Evolutionary conservation across 352 stramenopile species (phyloP).

Genomic region (Pythium aphanidermatum): DNA sequence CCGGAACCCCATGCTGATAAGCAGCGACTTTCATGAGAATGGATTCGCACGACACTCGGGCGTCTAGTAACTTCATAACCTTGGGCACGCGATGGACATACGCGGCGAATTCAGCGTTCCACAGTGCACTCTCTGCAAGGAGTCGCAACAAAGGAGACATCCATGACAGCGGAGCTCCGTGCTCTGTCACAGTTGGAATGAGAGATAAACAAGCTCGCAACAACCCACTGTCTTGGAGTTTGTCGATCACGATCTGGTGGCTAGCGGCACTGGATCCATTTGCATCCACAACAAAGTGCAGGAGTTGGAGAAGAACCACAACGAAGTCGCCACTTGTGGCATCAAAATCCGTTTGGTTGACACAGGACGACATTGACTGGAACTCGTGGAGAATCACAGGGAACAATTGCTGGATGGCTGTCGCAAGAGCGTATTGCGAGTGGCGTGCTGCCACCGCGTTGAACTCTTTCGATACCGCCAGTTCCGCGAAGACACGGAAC

Average conservation of each 20-base stretch:
- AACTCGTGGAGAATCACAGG: slow-evolving; percentile 33
- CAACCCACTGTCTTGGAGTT: slow-evolving; percentile 39
- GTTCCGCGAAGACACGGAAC: slow-evolving; percentile 45
- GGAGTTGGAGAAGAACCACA: slow-evolving; percentile 40
- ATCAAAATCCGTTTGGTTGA: slow-evolving; percentile 12
- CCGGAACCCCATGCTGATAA: slow-evolving; percentile 27
- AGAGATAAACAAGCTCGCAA: slow-evolving; percentile 36
- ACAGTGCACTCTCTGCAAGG: slow-evolving; percentile 42
- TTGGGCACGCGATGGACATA: slow-evolving; percentile 40
- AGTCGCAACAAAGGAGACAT: slow-evolving; percentile 39
- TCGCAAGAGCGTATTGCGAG: slow-evolving; percentile 28
- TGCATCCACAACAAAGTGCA: slow-evolving; percentile 34
- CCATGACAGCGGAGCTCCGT: slow-evolving; percentile 28
- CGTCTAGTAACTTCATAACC: slow-evolving; percentile 25
- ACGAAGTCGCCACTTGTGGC: slow-evolving; percentile 27
- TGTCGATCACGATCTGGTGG: slow-evolving; percentile 7
- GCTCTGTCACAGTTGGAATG: slow-evolving; percentile 19
- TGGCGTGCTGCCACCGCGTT: slow-evolving; percentile 22
- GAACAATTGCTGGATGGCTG: slow-evolving; percentile 31
- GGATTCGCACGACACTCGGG: slow-evolving; percentile 24
- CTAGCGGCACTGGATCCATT: background rate
- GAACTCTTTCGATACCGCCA: slow-evolving; percentile 50
- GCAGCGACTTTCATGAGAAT: slow-evolving; percentile 33
- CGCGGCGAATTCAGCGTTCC: slow-evolving; percentile 32
- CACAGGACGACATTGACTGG: slow-evolving; percentile 18